Evolutionary conservation across 192 early-diverging fungal species (phyloP).

Genomic region (Umbelopsis sp.): DNA sequence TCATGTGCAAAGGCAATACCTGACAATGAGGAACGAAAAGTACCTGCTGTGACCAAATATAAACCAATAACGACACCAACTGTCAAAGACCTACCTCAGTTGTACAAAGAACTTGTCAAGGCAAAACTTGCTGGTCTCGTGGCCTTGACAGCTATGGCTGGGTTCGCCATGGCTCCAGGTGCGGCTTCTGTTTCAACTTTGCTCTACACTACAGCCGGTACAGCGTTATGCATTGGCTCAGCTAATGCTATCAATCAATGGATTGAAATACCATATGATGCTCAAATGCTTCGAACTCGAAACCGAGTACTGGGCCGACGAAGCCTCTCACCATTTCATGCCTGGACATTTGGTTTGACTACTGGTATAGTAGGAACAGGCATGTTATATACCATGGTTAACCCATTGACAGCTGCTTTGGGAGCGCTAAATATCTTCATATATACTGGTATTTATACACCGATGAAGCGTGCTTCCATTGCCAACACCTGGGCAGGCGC

Average conservation of each 20-base stretch:
- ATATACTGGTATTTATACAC: constrained; percentile 90
- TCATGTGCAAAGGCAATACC: constrained; percentile 2
- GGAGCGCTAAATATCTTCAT: constrained; percentile 88
- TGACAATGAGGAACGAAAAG: background rate
- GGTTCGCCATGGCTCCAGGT: constrained; percentile 90
- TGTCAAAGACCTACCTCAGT: constrained; percentile 30
- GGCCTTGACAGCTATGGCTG: constrained; percentile 91
- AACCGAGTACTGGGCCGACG: constrained; percentile 85
- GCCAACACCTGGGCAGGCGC: constrained; percentile 97
- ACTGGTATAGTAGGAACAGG: constrained; percentile 70
- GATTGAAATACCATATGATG: constrained; percentile 94
- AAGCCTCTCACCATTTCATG: constrained; percentile 74
- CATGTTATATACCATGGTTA: constrained; percentile 76
- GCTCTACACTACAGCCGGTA: constrained; percentile 83
- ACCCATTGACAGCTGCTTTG: constrained; percentile 81
- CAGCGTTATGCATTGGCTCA: constrained; percentile 81
- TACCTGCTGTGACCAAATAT: constrained; percentile 35
- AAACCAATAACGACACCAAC: constrained; percentile 34
- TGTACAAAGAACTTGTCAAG: constrained; percentile 84
- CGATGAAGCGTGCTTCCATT: constrained; percentile 90
- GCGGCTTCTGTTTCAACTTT: constrained; percentile 62
- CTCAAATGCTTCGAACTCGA: constrained; percentile 94
- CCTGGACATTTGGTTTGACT: constrained; percentile 69
- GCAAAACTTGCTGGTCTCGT: constrained; percentile 87
- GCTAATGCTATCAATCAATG: constrained; percentile 98